Evolutionary conservation across 2,329 filamentous ascomycete genomes (phyloP).

Genomic region (Ceratocystis albifundus): DNA sequence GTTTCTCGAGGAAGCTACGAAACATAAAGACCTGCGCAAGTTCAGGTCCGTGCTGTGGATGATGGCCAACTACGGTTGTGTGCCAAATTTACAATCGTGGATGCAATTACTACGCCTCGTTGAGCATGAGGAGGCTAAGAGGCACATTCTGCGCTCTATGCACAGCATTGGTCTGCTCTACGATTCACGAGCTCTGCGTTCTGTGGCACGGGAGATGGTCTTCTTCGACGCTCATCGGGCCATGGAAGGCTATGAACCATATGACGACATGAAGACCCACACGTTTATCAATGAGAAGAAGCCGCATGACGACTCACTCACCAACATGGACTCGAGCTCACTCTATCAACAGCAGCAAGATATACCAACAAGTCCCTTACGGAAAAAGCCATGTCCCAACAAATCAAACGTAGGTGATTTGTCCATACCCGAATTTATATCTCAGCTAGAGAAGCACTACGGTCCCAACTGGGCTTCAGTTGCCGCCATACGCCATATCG

Average conservation of each 20-base stretch:
- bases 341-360: neutral
- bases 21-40: conserved; percentile 33
- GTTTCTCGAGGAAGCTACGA: conserved; percentile 34
- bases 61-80: conserved; percentile 34
- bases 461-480: conserved; percentile 37
- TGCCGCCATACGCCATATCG: conserved; percentile 31
- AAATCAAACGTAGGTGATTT: neutral
- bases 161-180: conserved; percentile 35
- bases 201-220: conserved; percentile 36
- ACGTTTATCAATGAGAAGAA: conserved; percentile 3
- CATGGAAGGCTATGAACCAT: conserved; percentile 28
- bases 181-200: conserved; percentile 30
- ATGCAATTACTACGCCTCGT: conserved; percentile 41
- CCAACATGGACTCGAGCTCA: neutral
- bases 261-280: neutral
- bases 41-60: conserved; percentile 34
- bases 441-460: conserved; percentile 35
- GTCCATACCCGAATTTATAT: conserved; percentile 30
- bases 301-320: neutral
- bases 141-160: conserved; percentile 39
- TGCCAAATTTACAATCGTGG: conserved; percentile 39
- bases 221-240: conserved; percentile 35
- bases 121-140: conserved; percentile 45
- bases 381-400: neutral
- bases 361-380: neutral